Base-by-base conservation (phyloP, 345 rosid species). In the Eutrema heterophyllum region DNA sequence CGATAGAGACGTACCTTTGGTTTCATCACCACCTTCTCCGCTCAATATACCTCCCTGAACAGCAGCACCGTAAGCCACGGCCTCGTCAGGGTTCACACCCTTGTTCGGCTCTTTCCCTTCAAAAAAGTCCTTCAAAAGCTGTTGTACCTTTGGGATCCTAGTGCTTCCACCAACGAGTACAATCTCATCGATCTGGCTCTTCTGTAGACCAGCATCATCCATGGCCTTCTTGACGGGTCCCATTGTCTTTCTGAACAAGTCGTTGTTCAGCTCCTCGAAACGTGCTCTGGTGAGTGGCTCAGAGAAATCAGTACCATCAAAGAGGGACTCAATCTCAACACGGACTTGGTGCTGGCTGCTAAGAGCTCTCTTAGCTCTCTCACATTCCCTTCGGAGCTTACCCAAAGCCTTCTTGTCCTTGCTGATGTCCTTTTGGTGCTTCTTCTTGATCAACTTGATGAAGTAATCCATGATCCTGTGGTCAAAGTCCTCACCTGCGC, bases 321-420 rank as follows among this genome's bases (percentile, higher is more conserved):
- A 84, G 64, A 95, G 97, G 0, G 99, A 95, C 65, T 95, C 99
- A 64, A 95, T 95, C 78, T 95, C 99, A 63, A 92, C 99, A 12
- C 97, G 93, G 83, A 95, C 91, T 78, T 95, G 99, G 76, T 95
- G 99, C 92, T 95, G 99, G 85, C 97, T 91, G 49, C 99, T 95
- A 49, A 95, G 91, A 70, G 99, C 99, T 84, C 99, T 88, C 96
- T 95, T 95, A 81, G 99, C 99, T 54, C 97, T 90, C 78, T 95
- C 99, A 73, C 80, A 70, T 81, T 95, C 99, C 84, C 97, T 89
- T 77, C 97, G 71, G 52, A 94, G 93, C 76, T 94, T 94, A 60
- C 98, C 97, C 51, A 91, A 78, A 74, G 98, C 98, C 74, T 90
- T 87, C 72, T 87, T 82, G 85, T 94, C 98, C 86, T 87, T 91